Evolutionary conservation across 2,329 filamentous ascomycete species (phyloP), one percentile per base, ranked within the genome.

Genomic region (Nigrospora sphaerica): DNA sequence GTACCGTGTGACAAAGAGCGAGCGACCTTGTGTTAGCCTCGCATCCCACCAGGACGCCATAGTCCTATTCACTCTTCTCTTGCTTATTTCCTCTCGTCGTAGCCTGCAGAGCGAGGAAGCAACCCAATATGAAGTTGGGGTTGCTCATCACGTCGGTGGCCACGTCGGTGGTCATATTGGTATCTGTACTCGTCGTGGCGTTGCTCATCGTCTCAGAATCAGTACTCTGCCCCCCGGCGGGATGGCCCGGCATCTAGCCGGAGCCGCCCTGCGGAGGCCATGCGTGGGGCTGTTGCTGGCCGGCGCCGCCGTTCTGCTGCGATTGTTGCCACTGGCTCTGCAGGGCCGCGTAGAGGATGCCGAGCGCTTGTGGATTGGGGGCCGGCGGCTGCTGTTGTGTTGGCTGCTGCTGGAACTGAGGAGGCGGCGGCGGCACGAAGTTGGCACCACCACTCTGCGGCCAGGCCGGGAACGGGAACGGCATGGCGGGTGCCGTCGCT

Each of bases 341-440:
- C 33, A 74, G 50, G 4, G 69, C 72, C 36, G 74, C 71, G 48
- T 83, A 69, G 57, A 83, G 75, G 2, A 34, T 42, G 32, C 32
- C 16, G 33, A 17, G 16, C 42, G 31, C 32, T 41, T 14, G 14
- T 14, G 14, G 43, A 12, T 33, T 77, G 77, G 11, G 73, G 66
- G 50, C 72, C 66, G 39, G 61, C 61, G 33, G 65, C 61, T 14
- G 68, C 58, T 36, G 66, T 52, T 28, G 23, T 39, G 54, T 52
- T 33, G 66, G 39, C 49, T 66, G 58, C 52, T 61, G 47, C 36
- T 59, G 54, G 39, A 71, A 69, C 17, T 71, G 69, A 2, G 69
- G 71, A 4, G 71, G 71, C 3, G 64, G 64, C 11, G 64, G 62
- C 0, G 62, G 55, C n/a, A 64, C 51, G 16, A 59, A 61, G 32